Base-by-base conservation (phyloP, 2,329 filamentous ascomycete genomes). In the Pseudogymnoascus sp. region DNA sequence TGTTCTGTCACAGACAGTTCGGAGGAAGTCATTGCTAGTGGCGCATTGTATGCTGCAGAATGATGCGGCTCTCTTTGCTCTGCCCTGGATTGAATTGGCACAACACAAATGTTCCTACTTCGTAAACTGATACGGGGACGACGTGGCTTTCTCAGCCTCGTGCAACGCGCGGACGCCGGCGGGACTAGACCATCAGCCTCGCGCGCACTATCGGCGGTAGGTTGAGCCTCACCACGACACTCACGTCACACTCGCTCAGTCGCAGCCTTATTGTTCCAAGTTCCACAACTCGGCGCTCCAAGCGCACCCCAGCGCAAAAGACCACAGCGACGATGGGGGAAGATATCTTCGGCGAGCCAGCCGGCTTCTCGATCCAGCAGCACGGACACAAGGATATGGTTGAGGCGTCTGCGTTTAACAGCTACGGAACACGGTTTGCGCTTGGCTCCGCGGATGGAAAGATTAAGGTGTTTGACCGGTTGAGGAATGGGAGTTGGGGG, bases 381-480 rank as follows among this genome's bases (percentile, higher is more conserved):
- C 86, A 91, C 74, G 87, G 87, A 69, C 89, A 93, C 76, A 84
- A 86, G 71, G 90, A 74, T 59, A 72, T 74, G 68, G 66, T 73
- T 14, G 68, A 71, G 63, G 67, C 72, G 0, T 87, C 93, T 65
- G 88, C 91, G 68, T 96, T 96, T 82, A 97, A 97, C 76, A 87
- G 87, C 68, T 96, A 96, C 74, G 93, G 93, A 69, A 93, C 91
- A 70, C 90, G 93, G 69, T 93, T 93, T 80, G 90, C 93, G 44
- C 95, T 92, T 2, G 92, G 91, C 35, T 95, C 91, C 16, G 90
- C 93, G 16, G 93, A 97, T 75, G 93, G 96, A 74, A 91, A 89
- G 74, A 88, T 97, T 71, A 91, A 93, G 73, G 89, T 97, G 66
- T 97, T 93, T 82, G 91, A 93, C 75, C 83, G 88, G 59, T 88